Evolutionary conservation across 371 early-diverging fungal genomes (phyloP).

Genomic region (Circinella umbellata): DNA sequence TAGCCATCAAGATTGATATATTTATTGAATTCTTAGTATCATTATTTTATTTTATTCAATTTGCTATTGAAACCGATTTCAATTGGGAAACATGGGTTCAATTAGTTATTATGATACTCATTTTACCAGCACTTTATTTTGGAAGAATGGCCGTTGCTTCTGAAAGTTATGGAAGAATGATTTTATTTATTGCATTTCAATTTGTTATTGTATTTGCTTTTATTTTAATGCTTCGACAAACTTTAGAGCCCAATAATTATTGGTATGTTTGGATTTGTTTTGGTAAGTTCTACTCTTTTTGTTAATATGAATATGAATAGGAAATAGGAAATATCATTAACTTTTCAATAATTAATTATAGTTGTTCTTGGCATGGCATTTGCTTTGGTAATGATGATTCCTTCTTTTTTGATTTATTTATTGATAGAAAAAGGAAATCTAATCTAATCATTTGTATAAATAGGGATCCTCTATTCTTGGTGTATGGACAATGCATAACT

Average conservation of each 20-base stretch:
- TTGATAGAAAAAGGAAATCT: background rate
- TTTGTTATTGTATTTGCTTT: constrained; percentile 41
- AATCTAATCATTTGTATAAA: no score
- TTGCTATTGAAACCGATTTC: constrained; percentile 23
- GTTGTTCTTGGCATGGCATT: constrained; percentile 45
- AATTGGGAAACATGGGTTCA: constrained; percentile 38
- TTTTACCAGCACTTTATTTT: constrained; percentile 49
- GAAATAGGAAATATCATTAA: no score
- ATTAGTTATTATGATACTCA: constrained; percentile 38
- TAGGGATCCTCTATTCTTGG: constrained; percentile 36
- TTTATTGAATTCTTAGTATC: constrained; percentile 43
- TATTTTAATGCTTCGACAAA: constrained; percentile 37
- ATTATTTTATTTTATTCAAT: constrained; percentile 34
- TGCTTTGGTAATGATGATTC: constrained; percentile 40
- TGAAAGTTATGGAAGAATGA: constrained; percentile 40
- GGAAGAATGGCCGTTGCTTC: constrained; percentile 39
- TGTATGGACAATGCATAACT: constrained; percentile 37
- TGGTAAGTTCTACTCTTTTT: constrained; percentile 33
- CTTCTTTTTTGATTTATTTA: constrained; percentile 20
- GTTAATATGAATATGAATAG: no score
- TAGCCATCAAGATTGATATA: constrained; percentile 39
- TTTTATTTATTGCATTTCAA: constrained; percentile 46
- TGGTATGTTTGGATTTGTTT: constrained; percentile 58
- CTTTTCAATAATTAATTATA: constrained; percentile 6
- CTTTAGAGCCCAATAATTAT: constrained; percentile 22